phyloP scores from a whole-genome alignment of 805 yeast genomes.

The Torulaspora quercuum region DNA sequence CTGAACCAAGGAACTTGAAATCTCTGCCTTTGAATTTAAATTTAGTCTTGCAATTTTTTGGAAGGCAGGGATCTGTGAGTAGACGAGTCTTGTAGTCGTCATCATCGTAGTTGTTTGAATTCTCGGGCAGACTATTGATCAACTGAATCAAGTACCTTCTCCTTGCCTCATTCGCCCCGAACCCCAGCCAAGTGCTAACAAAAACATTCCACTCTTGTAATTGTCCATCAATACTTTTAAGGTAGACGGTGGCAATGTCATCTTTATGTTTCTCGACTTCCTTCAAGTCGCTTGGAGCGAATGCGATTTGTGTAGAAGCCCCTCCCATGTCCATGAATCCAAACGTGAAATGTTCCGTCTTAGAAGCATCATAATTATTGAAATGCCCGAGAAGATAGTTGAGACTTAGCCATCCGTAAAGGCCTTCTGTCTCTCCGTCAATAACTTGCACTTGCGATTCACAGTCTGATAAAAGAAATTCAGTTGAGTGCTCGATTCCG shows the following conservation, averaged over 20 bases:
- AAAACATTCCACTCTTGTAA: conserved; percentile 78
- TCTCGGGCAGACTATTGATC: conserved; percentile 48
- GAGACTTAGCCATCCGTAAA: conserved; percentile 92
- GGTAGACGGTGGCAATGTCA: conserved; percentile 62
- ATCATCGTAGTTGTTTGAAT: conserved; percentile 46
- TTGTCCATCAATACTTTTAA: conserved; percentile 69
- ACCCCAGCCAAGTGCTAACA: conserved; percentile 96
- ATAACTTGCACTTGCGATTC: conserved; percentile 73
- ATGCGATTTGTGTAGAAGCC: conserved; percentile 94
- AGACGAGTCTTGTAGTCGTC: conserved; percentile 39
- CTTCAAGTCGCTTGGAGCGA: conserved; percentile 66
- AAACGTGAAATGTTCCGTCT: conserved; percentile 50
- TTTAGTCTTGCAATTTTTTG: conserved; percentile 51
- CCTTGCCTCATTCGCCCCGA: conserved; percentile 94
- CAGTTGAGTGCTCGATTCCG: conserved; percentile 49
- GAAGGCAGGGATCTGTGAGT: conserved; percentile 77
- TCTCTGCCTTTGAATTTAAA: conserved; percentile 45
- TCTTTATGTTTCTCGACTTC: conserved; percentile 65
- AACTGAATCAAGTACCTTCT: conserved; percentile 61
- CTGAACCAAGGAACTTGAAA: conserved; percentile 65
- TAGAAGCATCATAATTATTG: conserved; percentile 42
- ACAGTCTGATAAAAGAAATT: conserved; percentile 57
- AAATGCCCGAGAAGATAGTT: conserved; percentile 76
- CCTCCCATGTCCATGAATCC: conserved; percentile 99
- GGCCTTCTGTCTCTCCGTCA: conserved; percentile 92